phyloP scores from a whole-genome alignment of 192 early-diverging fungal genomes.

The Coemansia erecta region DNA sequence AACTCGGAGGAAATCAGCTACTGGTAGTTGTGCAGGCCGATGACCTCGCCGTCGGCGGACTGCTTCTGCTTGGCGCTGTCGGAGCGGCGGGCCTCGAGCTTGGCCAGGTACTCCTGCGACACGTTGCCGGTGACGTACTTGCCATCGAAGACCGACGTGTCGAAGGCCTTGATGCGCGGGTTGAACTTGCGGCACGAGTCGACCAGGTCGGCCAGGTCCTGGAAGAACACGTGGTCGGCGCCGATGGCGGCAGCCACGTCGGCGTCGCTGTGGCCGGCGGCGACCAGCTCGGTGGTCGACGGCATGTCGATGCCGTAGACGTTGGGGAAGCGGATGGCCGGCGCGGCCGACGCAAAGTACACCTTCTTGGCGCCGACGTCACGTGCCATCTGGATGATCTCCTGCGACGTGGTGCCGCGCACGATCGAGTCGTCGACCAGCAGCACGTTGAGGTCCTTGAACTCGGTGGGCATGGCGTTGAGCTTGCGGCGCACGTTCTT shows the following conservation, averaged over 20 bases:
- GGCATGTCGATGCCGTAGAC: slow-evolving; percentile 99
- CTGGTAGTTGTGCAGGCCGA: slow-evolving; percentile 55
- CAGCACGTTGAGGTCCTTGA: slow-evolving; percentile 93
- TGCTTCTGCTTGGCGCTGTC: slow-evolving; percentile 45
- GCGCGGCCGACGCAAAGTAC: slow-evolving; percentile 98
- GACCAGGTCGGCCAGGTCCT: slow-evolving; percentile 83
- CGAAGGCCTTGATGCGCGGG: slow-evolving; percentile 77
- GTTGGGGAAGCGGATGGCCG: slow-evolving; percentile 94
- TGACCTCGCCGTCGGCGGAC: slow-evolving; percentile 31
- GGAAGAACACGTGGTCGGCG: slow-evolving; percentile 95
- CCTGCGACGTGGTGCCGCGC: slow-evolving; percentile 97
- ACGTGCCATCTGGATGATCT: slow-evolving; percentile 99
- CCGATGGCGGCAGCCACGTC: slow-evolving; percentile 86
- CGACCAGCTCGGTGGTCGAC: slow-evolving; percentile 87
- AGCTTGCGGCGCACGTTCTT: slow-evolving; percentile 96
- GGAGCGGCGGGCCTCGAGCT: slow-evolving; percentile 50
- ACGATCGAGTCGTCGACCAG: slow-evolving; percentile 99
- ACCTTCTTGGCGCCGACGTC: slow-evolving; percentile 98
- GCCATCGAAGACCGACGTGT: slow-evolving; percentile 96
- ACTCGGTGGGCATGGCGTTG: slow-evolving; percentile 98
- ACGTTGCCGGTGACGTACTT: slow-evolving; percentile 86
- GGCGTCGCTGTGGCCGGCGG: slow-evolving; percentile 72
- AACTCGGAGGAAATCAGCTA: neutral
- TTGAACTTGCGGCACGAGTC: slow-evolving; percentile 85
- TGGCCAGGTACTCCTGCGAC: slow-evolving; percentile 63